Evolutionary conservation across 2,329 filamentous ascomycete species (phyloP).

Genomic region (Podosphaera leucotricha): DNA sequence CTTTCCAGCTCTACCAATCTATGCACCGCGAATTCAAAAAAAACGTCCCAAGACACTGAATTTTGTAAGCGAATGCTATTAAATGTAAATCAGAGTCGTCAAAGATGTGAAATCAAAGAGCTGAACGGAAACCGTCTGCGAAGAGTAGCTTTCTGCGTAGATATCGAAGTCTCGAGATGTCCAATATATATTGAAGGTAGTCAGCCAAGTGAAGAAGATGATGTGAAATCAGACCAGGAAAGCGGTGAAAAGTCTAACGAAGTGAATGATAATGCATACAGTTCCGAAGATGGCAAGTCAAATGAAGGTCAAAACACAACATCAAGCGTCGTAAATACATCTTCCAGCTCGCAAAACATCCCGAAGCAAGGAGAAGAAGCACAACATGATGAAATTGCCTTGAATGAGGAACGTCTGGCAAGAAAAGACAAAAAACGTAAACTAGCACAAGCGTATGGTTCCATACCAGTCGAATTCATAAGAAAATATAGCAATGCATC

Average conservation of each 20-base stretch:
- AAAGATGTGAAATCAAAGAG: slow-evolving; percentile 57
- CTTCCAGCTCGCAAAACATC: too few species aligned
- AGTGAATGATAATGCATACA: too few species aligned
- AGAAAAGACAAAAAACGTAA: slow-evolving; percentile 72
- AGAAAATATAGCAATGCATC: slow-evolving; percentile 40
- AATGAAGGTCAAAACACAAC: too few species aligned
- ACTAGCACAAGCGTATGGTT: slow-evolving; percentile 70
- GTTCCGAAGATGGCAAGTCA: too few species aligned
- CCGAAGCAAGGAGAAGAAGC: too few species aligned
- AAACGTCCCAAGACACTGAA: slow-evolving; percentile 24
- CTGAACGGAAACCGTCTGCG: slow-evolving; percentile 61
- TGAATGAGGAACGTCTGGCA: slow-evolving; percentile 79
- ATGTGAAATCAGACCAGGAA: too few species aligned
- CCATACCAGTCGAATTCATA: slow-evolving; percentile 61
- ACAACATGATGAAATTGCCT: too few species aligned
- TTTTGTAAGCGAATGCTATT: slow-evolving; percentile 59
- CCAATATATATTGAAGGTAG: slow-evolving; percentile 50
- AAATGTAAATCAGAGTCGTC: slow-evolving; percentile 62
- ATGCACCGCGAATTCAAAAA: slow-evolving; percentile 16
- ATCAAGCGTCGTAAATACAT: too few species aligned
- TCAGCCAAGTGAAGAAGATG: slow-evolving; percentile 21
- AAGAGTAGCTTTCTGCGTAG: slow-evolving; percentile 83
- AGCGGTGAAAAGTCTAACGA: too few species aligned
- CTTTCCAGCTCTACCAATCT: slow-evolving; percentile 44
- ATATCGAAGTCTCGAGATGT: slow-evolving; percentile 84